Evolutionary conservation across 805 yeast species (phyloP).

Genomic region (Zygosaccharomyces rouxii): DNA sequence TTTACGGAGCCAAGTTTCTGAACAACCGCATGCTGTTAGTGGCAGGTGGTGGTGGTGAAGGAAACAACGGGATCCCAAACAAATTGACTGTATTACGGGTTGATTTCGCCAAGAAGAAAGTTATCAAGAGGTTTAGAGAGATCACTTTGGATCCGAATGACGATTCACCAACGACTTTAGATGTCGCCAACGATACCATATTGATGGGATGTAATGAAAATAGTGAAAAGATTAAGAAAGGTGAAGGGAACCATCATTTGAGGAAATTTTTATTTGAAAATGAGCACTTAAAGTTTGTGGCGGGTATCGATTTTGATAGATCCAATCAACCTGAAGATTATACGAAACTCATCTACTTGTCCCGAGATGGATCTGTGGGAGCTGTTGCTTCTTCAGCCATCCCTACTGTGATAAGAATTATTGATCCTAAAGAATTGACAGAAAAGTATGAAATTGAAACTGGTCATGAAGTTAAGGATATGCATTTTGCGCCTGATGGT

Average conservation of each 20-base stretch:
- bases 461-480: slow-evolving; percentile 55
- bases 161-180: slow-evolving; percentile 87
- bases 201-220: slow-evolving; percentile 76
- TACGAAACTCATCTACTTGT: slow-evolving; percentile 51
- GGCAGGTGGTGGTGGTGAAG: slow-evolving; percentile 96
- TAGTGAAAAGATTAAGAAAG: slow-evolving; percentile 51
- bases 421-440: slow-evolving; percentile 53
- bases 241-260: slow-evolving; percentile 60
- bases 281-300: slow-evolving; percentile 57
- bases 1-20: slow-evolving; percentile 72
- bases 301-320: slow-evolving; percentile 53
- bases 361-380: slow-evolving; percentile 58
- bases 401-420: slow-evolving; percentile 60
- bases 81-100: slow-evolving; percentile 65
- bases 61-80: slow-evolving; percentile 82
- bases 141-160: slow-evolving; percentile 56
- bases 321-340: slow-evolving; percentile 51
- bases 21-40: slow-evolving; percentile 57
- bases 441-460: slow-evolving; percentile 53
- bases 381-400: slow-evolving; percentile 63
- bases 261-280: slow-evolving; percentile 59
- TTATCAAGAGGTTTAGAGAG: slow-evolving; percentile 59
- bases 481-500: slow-evolving; percentile 64
- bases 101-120: slow-evolving; percentile 45
- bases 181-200: slow-evolving; percentile 45